Evolutionary conservation across 148 eudicot species (phyloP), one percentile per base, ranked within the genome.

Genomic region (Polygonum maritimum): DNA sequence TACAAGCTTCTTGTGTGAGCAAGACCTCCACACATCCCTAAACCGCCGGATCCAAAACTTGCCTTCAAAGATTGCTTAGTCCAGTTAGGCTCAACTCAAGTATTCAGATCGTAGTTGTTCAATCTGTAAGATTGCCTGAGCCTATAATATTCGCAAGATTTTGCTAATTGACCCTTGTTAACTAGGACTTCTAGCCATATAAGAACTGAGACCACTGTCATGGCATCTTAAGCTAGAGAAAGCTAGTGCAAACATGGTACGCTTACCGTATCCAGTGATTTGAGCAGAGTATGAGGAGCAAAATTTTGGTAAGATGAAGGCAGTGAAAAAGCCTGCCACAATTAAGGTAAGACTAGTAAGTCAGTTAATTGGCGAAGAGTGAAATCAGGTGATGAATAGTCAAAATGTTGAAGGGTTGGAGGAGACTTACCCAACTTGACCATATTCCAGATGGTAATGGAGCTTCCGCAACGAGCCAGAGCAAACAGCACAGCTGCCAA

Each of bases 371-470:
- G 38, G 71, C 36, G 71, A 36, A 36, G 69, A 67, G 71, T 67
- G 44, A 60, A 60, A 2, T 60, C 63, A 7, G 33, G 33, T 33
- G 12, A 57, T 10, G 14, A 19, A 21, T 22, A 62, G 36, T 62
- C 16, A 62, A 62, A 31, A 26, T 36, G 71, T 67, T 67, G 71
- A 67, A 35, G 71, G 44, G 71, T 67, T 41, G 54, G 75, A 44
- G 44, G 35, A 19, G 75, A 83, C 90, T 82, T 70, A 89, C 97
- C 91, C 77, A 92, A 76, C 81, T 90, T 90, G 77, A 87, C 81
- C 88, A 87, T 84, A 77, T 87, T 92, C 97, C 97, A 88, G 67
- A 88, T 76, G 3, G 97, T 92, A 74, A 92, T 87, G 84, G 89
- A 92, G 77, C 85, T 86, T 70, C 97, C 97, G 76, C 91, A 85